Evolutionary conservation across 306 rosid genomes (phyloP).

Genomic region (Prunus davidiana): DNA sequence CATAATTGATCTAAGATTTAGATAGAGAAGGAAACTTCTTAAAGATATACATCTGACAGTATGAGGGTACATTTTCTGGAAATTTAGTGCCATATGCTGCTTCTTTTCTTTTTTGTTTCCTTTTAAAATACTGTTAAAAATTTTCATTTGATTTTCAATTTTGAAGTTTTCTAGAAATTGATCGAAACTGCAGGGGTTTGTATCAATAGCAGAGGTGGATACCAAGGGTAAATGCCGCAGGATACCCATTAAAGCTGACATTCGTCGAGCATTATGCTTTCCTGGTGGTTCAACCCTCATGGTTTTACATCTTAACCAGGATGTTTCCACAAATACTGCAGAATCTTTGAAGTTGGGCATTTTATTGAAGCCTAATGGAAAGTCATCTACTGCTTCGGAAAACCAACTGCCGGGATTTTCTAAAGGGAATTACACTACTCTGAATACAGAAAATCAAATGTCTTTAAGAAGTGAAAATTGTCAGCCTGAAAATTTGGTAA

Average conservation of each 20-base stretch:
- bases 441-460: conserved; percentile 26
- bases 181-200: conserved; percentile 57
- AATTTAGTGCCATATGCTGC: neutral
- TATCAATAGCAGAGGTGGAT: conserved; percentile 76
- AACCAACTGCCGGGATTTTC: conserved; percentile 26
- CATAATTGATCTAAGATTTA: neutral
- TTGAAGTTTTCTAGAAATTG: conserved; percentile 1
- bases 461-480: conserved; percentile 18
- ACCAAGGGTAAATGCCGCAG: conserved; percentile 63
- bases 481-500: conserved; percentile 32
- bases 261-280: conserved; percentile 77
- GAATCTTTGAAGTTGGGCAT: conserved; percentile 34
- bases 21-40: neutral
- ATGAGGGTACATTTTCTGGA: neutral
- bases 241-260: conserved; percentile 72
- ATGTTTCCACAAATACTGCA: conserved; percentile 29
- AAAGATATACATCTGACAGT: neutral
- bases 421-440: conserved; percentile 25
- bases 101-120: neutral
- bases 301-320: conserved; percentile 64
- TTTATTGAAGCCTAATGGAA: conserved; percentile 41
- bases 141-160: conserved; percentile 11
- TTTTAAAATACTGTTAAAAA: neutral
- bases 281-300: conserved; percentile 93
- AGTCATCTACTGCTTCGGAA: conserved; percentile 31